Base-by-base conservation (phyloP, 768 basidiomycete species). In the Tylopilus sp. region DNA sequence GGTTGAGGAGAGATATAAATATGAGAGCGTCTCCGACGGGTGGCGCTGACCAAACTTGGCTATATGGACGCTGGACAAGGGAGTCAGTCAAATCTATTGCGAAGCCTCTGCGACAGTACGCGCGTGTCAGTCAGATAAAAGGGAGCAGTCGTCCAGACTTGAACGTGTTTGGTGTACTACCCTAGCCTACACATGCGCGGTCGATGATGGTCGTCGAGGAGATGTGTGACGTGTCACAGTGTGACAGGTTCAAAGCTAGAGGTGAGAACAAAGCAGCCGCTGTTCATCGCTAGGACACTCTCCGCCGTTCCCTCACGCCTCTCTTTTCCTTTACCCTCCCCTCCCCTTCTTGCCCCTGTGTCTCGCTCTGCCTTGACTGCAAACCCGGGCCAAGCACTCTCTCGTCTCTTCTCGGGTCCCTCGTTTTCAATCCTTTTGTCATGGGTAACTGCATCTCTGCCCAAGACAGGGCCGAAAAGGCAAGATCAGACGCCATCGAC, bases 401-500 rank as follows among this genome's bases (percentile, higher is more conserved):
- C 8, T 19, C 40, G 14, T 9, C 25, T 25, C 9, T 25, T 44
- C 22, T 17, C n/a, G n/a, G n/a, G n/a, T n/a, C 48, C 19, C 17
- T 10, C 22, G 17, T 14, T 28, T 17, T 6, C 21, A 6, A 40
- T 29, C 16, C 22, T 17, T n/a, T 52, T 36, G 22, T 60, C 47
- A 87, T 88, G 86, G 86, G 86, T 55, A 85, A 83, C 68, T 87
- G 86, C 67, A 73, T 85, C 38, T 87, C 76, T 51, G 67, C 71
- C 29, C 68, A 71, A 49, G 84, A 85, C 71, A 77, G 76, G 45
- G 78, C 76, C 28, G 84, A 78, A 57, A 83, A 79, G 66, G 78
- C 79, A 44, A 76, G 76, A 66, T 87, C 85, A 17, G 85, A 87
- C 68, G 74, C 76, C 63, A 94, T 94, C 61, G 92, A 94, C 78